phyloP scores from a whole-genome alignment of 768 basidiomycete genomes.

The Rhodotorula toruloides region DNA sequence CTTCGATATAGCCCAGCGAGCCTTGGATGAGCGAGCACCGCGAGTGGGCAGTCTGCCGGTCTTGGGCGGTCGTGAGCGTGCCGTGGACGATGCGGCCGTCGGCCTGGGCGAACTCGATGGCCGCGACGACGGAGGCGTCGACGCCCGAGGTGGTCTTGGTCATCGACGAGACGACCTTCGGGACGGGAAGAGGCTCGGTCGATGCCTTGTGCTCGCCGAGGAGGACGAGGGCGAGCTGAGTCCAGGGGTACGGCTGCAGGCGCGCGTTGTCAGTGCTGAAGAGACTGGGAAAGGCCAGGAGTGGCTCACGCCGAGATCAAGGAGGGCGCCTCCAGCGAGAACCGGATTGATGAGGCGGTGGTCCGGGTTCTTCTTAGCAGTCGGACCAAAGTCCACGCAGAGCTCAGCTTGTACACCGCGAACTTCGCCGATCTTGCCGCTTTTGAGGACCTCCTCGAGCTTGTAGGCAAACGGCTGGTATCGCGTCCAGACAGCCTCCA shows the following conservation, averaged over 20 bases:
- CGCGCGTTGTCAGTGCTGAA: neutral
- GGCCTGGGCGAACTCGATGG: constrained; percentile 18
- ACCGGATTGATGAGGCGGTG: constrained; percentile 44
- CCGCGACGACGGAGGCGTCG: constrained; percentile 24
- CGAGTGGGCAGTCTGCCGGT: constrained; percentile 1
- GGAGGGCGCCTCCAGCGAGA: constrained; percentile 45
- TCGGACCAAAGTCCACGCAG: constrained; percentile 41
- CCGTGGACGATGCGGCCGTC: constrained; percentile 30
- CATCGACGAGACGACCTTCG: constrained; percentile 14
- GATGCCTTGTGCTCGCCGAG: constrained; percentile 1
- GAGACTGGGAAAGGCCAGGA: constrained; percentile 36
- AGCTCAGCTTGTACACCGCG: constrained; percentile 43
- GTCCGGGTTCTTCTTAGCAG: constrained; percentile 25
- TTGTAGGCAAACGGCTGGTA: constrained; percentile 45
- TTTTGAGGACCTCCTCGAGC: constrained; percentile 43
- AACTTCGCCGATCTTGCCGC: constrained; percentile 45
- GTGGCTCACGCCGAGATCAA: constrained; percentile 44
- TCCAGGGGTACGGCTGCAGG: constrained; percentile 43
- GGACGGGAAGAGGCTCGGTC: neutral
- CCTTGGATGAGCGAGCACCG: constrained; percentile 23
- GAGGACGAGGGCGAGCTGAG: constrained; percentile 33
- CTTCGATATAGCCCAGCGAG: constrained; percentile 23
- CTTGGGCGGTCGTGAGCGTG: constrained; percentile 15
- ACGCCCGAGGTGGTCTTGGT: constrained; percentile 24
- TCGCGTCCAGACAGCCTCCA: constrained; percentile 48